These are phyloP conservation scores for Zhuliangozyma blackwelliae DNA, from an alignment of 1,139 yeast genomes.

Conservation along the genomic window DNA sequence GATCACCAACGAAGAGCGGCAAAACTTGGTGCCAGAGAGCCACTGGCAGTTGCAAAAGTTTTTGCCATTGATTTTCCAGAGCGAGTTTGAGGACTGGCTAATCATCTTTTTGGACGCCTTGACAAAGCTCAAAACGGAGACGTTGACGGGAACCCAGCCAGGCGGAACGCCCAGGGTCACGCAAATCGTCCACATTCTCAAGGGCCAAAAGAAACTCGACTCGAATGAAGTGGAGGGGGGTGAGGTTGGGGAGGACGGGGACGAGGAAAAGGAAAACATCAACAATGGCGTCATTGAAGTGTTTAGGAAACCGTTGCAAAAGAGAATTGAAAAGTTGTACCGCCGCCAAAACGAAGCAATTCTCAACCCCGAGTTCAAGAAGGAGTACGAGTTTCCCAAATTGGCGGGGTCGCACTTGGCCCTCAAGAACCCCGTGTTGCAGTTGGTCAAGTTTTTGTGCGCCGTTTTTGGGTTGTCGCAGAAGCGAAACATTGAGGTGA, in stretches of 20 bases:
- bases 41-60: conserved; percentile 80
- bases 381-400: conserved; percentile 67
- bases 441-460: conserved; percentile 70
- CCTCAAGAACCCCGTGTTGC: conserved; percentile 71
- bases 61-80: conserved; percentile 69
- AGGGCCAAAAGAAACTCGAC: conserved; percentile 38
- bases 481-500: conserved; percentile 63
- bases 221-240: conserved; percentile 17
- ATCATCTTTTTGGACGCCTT: conserved; percentile 71
- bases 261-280: conserved; percentile 21
- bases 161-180: conserved; percentile 58
- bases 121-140: conserved; percentile 50
- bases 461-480: conserved; percentile 69
- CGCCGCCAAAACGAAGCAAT: conserved; percentile 71
- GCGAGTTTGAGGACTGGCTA: conserved; percentile 87
- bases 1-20: conserved; percentile 53
- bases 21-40: conserved; percentile 55
- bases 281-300: conserved; percentile 41
- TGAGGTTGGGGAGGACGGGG: no score
- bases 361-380: conserved; percentile 58
- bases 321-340: conserved; percentile 61
- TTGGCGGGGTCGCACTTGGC: conserved; percentile 66
- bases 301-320: conserved; percentile 62
- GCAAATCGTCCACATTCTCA: conserved; percentile 55
- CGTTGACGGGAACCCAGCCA: conserved; percentile 30